Evolutionary conservation across 2,329 filamentous ascomycete species (phyloP).

Genomic region (Penicillium griseofulvum): DNA sequence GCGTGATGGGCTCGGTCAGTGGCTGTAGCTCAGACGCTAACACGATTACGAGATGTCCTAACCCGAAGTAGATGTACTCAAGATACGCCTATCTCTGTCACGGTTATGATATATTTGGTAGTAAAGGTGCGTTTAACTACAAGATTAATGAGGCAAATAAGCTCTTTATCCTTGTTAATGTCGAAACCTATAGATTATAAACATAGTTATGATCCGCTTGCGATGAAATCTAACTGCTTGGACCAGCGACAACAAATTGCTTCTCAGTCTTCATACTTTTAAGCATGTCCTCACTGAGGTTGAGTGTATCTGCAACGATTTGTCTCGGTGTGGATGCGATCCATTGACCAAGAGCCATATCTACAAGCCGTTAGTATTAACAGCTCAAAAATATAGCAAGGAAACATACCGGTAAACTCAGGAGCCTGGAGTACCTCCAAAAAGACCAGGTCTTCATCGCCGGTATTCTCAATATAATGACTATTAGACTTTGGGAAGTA

Average conservation of each 20-base stretch:
- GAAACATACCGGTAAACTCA: slow-evolving; percentile 52
- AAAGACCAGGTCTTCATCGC: slow-evolving; percentile 70
- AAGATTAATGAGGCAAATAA: neutral
- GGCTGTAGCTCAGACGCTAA: neutral
- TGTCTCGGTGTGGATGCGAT: slow-evolving; percentile 54
- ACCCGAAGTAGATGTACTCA: neutral
- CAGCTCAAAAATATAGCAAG: neutral
- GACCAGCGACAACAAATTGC: slow-evolving; percentile 45
- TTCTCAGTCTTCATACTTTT: slow-evolving; percentile 46
- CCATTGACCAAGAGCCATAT: slow-evolving; percentile 50
- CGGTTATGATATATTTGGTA: neutral
- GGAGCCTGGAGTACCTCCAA: slow-evolving; percentile 72
- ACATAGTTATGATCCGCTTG: neutral
- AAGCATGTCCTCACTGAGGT: slow-evolving; percentile 42
- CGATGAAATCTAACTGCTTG: neutral
- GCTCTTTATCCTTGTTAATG: neutral
- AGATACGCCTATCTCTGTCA: neutral
- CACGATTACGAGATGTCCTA: neutral
- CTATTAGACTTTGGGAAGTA: slow-evolving; percentile 76
- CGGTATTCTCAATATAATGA: slow-evolving; percentile 77
- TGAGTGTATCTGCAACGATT: slow-evolving; percentile 58
- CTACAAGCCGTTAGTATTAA: slow-evolving; percentile 33
- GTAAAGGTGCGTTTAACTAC: neutral
- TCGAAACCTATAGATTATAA: neutral
- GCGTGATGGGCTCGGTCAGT: neutral